Conservation (phyloP, 495 filamentous ascomycete species). For the Chlorociboria aeruginascens region DNA sequence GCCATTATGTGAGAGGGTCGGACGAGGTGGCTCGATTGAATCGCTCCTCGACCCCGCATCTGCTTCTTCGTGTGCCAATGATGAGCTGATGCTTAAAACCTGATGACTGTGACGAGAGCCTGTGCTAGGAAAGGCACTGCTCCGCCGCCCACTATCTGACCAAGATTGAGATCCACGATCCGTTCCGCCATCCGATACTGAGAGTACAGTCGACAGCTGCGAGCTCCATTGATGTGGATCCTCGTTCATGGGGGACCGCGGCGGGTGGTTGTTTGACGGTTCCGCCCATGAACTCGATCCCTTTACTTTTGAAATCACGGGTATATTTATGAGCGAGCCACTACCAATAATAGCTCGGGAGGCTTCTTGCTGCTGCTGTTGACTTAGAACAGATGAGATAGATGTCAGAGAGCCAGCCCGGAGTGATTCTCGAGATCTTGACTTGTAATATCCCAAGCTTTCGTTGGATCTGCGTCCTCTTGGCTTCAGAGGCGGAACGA, state of each 20-base stretch:
- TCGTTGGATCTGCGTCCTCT: slow-evolving; percentile 30
- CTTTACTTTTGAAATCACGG: neutral
- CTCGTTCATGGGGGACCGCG: slow-evolving; percentile 24
- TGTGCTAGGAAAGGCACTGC: slow-evolving; percentile 23
- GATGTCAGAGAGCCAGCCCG: slow-evolving; percentile 37
- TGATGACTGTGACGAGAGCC: slow-evolving; percentile 34
- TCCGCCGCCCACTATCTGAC: slow-evolving; percentile 22
- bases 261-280: slow-evolving; percentile 13
- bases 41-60: slow-evolving; percentile 20
- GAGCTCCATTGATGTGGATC: slow-evolving; percentile 54
- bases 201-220: slow-evolving; percentile 57
- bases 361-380: slow-evolving; percentile 22
- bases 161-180: slow-evolving; percentile 33
- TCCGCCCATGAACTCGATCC: slow-evolving; percentile 19
- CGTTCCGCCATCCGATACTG: slow-evolving; percentile 46
- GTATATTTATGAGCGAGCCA: slow-evolving; percentile 14
- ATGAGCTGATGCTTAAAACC: slow-evolving; percentile 41
- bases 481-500: slow-evolving; percentile 36
- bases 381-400: slow-evolving; percentile 33
- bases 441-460: slow-evolving; percentile 33
- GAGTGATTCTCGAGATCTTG: slow-evolving; percentile 34
- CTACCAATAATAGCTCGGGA: slow-evolving; percentile 22
- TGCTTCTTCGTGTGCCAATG: slow-evolving; percentile 19
- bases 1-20: slow-evolving; percentile 23
- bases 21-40: slow-evolving; percentile 28